A percentile compares a stretch with the other conserved stretches of the same genome.
These are phyloP conservation scores for Leishmania tropica DNA, from an alignment of 208 protist genomes.

Conservation along the genomic window DNA sequence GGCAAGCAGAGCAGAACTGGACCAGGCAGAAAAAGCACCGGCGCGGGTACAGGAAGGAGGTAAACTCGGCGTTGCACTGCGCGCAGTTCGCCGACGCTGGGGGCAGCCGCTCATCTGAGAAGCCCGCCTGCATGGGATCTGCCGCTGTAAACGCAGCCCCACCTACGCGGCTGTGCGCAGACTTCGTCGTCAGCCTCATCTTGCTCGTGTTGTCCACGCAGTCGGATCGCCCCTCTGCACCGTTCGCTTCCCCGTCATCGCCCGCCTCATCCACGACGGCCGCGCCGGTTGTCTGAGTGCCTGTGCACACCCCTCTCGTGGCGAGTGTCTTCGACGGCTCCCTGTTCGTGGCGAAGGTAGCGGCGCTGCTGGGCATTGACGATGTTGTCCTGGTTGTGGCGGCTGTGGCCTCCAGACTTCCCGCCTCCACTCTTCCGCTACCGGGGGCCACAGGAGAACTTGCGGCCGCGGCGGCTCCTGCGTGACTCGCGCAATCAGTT, in stretches of 20 bases:
- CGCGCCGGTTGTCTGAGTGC: neutral
- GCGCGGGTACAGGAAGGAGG: slow-evolving; percentile 57
- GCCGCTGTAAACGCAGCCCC: neutral
- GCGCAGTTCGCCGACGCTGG: slow-evolving; percentile 39
- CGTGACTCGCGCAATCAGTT: neutral
- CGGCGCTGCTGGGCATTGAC: neutral
- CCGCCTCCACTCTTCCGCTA: neutral
- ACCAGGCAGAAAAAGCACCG: slow-evolving; percentile 73
- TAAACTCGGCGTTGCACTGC: slow-evolving; percentile 68
- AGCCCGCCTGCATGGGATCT: slow-evolving; percentile 5
- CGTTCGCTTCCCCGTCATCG: neutral
- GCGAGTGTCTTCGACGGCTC: neutral
- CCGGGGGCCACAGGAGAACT: neutral
- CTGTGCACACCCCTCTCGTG: neutral
- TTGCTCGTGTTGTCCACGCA: neutral
- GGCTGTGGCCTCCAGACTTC: neutral
- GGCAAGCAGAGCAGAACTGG: slow-evolving; percentile 64
- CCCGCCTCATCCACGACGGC: neutral
- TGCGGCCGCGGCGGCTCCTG: neutral
- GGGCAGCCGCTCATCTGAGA: slow-evolving; percentile 46
- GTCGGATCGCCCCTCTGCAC: neutral
- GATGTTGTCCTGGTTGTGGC: neutral
- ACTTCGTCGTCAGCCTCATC: neutral
- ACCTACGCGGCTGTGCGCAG: neutral
- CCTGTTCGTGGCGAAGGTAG: neutral